These are phyloP conservation scores for Raphanus sativus DNA, from an alignment of 345 rosid genomes.

Conservation along the genomic window DNA sequence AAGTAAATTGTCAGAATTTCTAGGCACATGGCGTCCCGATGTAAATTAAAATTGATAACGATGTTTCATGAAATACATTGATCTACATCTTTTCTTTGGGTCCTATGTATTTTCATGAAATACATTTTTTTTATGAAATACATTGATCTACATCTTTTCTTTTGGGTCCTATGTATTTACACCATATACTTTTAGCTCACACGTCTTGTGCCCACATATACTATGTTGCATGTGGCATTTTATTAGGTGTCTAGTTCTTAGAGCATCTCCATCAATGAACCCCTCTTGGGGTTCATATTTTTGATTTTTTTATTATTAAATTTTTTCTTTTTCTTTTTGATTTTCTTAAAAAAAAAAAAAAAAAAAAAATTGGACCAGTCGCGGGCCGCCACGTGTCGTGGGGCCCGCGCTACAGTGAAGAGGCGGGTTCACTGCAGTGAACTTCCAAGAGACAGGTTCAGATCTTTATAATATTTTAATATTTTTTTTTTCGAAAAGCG, in stretches of 20 bases:
- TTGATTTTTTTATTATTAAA: too few relatives aligned
- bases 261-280: too few relatives aligned
- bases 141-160: not conserved
- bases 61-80: not conserved
- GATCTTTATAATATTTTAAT: too few relatives aligned
- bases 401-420: too few relatives aligned
- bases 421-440: too few relatives aligned
- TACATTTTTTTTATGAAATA: not conserved
- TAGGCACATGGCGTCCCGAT: not conserved
- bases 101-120: not conserved
- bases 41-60: not conserved
- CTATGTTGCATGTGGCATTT: slow-evolving; percentile 17
- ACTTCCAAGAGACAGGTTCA: too few relatives aligned
- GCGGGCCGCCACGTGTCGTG: too few relatives aligned
- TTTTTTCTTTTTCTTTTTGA: too few relatives aligned
- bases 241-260: slow-evolving; percentile 17
- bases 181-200: not conserved
- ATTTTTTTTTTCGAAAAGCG: too few relatives aligned
- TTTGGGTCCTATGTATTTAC: not conserved
- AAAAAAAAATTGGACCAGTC: too few relatives aligned
- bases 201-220: not conserved
- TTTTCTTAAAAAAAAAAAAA: too few relatives aligned
- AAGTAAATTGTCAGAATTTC: not conserved
- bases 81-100: not conserved
- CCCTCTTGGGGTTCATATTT: too few relatives aligned